Conservation (phyloP, 192 early-diverging fungal species). For the Phycomyces nitens region DNA sequence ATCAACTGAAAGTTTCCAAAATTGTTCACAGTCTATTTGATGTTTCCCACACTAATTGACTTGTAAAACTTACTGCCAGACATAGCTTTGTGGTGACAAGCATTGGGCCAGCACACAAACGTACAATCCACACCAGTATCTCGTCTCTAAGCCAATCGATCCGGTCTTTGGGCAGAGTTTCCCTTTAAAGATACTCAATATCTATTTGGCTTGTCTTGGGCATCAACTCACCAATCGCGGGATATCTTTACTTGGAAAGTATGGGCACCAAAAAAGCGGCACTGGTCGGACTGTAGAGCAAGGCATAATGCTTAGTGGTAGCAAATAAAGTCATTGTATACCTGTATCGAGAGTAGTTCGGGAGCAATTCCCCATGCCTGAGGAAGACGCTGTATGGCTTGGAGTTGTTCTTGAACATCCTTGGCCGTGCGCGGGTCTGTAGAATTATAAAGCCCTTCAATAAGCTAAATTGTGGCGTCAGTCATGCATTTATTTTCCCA, state of each 20-base stretch:
- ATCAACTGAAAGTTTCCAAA: conserved; percentile 38
- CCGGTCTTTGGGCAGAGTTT: conserved; percentile 45
- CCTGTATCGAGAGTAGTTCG: conserved; percentile 44
- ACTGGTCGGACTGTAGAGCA: conserved; percentile 36
- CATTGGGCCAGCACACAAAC: conserved; percentile 39
- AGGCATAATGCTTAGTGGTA: background rate
- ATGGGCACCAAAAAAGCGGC: conserved; percentile 58
- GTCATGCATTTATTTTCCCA: background rate
- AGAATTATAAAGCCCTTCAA: conserved; percentile 46
- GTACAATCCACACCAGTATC: conserved; percentile 44
- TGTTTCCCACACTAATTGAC: background rate
- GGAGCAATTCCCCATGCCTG: conserved; percentile 57
- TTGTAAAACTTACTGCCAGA: conserved; percentile 40
- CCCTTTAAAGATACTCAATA: conserved; percentile 31
- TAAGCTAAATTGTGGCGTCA: conserved; percentile 27
- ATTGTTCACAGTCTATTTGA: background rate
- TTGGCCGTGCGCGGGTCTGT: conserved; percentile 37
- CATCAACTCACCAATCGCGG: conserved; percentile 46
- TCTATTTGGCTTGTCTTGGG: background rate
- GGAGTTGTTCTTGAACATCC: conserved; percentile 50
- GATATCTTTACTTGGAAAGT: conserved; percentile 56
- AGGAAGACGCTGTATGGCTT: conserved; percentile 45
- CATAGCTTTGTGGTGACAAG: conserved; percentile 53
- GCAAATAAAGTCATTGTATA: conserved; percentile 11
- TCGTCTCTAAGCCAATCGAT: conserved; percentile 51